Percentiles rank a stretch among this genome's conserved stretches.
Evolutionary conservation across 441 rosid genomes (phyloP).

Genomic region (Sinapis alba): DNA sequence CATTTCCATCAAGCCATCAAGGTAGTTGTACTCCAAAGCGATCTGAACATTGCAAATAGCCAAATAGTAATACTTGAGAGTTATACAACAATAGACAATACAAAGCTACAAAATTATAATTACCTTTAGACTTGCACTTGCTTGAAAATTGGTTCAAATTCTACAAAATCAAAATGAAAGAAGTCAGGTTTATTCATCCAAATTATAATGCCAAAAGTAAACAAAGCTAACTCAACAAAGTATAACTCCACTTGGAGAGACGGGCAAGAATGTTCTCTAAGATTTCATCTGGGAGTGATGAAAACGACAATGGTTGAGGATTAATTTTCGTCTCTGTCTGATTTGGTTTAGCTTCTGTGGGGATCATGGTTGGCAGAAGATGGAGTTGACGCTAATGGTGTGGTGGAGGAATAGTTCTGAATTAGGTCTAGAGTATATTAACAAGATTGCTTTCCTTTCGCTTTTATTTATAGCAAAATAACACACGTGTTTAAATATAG

Average conservation of each 20-base stretch:
- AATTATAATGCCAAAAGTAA: no score
- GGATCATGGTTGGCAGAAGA: neutral
- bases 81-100: no score
- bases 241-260: neutral
- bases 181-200: no score
- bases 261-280: neutral
- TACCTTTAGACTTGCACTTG: no score
- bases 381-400: neutral
- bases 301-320: neutral
- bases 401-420: neutral
- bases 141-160: no score
- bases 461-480: neutral
- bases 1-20: no score
- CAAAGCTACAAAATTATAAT: no score
- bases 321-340: neutral
- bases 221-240: no score
- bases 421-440: neutral
- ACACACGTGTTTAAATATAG: neutral
- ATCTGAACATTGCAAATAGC: no score
- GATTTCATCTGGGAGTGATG: neutral
- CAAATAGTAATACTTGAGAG: no score
- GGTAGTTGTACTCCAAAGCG: no score
- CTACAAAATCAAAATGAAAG: no score
- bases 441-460: neutral
- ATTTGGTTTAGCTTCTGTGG: neutral